Conservation (phyloP, 1,139 yeast species). For the Blastobotrys persicus region DNA sequence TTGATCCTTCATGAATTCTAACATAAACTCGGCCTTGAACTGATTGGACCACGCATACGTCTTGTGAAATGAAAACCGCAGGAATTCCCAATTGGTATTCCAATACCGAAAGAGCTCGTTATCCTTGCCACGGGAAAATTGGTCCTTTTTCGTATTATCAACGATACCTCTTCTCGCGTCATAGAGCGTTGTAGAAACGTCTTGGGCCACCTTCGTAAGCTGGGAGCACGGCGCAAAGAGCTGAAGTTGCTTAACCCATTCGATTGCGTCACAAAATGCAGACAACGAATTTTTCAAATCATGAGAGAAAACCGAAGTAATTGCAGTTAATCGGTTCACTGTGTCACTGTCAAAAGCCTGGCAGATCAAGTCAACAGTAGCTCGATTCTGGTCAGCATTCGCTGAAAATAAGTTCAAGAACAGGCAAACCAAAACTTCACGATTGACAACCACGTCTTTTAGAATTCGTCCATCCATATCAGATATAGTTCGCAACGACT, state of each 20-base stretch:
- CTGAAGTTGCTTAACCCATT: slow-evolving; percentile 44
- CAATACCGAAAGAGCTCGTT: slow-evolving; percentile 49
- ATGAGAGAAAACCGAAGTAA: slow-evolving; percentile 50
- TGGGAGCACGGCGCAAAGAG: slow-evolving; percentile 75
- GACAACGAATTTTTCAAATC: slow-evolving; percentile 46
- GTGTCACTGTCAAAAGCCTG: slow-evolving; percentile 70
- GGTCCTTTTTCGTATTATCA: slow-evolving; percentile 29
- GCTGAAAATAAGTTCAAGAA: slow-evolving; percentile 29
- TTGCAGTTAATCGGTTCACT: slow-evolving; percentile 65
- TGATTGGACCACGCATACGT: slow-evolving; percentile 71
- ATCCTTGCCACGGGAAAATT: slow-evolving; percentile 26
- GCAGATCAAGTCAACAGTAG: slow-evolving; percentile 68
- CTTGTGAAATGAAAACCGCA: slow-evolving; percentile 63
- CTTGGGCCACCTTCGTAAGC: slow-evolving; percentile 72
- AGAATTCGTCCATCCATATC: slow-evolving; percentile 49
- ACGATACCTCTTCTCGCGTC: slow-evolving; percentile 65
- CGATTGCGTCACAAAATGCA: slow-evolving; percentile 50
- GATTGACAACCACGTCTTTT: slow-evolving; percentile 41
- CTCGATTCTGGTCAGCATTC: slow-evolving; percentile 29
- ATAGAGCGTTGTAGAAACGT: slow-evolving; percentile 59
- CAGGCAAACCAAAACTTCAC: slow-evolving; percentile 26
- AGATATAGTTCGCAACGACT: slow-evolving; percentile 30
- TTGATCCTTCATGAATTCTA: slow-evolving; percentile 84
- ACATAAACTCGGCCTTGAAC: slow-evolving; percentile 55
- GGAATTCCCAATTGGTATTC: slow-evolving; percentile 67